Base-by-base conservation (phyloP, 768 basidiomycete genomes). In the Pulveroboletus frians region DNA sequence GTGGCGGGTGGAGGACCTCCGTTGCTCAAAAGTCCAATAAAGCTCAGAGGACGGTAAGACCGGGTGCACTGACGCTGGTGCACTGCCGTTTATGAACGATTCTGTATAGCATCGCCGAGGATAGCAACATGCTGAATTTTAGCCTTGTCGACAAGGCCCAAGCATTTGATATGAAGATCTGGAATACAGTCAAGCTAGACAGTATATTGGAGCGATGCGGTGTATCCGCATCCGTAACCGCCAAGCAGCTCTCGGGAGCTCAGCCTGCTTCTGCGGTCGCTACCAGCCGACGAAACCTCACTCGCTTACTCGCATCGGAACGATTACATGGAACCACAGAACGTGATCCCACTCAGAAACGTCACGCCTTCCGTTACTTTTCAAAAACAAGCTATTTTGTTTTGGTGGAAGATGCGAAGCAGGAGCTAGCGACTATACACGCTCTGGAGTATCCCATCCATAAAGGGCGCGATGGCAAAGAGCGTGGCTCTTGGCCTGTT, bases 351-450 rank as follows among this genome's bases (percentile, higher is more conserved):
- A 84, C 80, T 17, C 88, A 93, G 53, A 89, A 81, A 53, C 82
- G 93, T 43, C 84, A 87, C 54, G 92, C 94, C 66, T 91, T 82
- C 62, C 80, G 78, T 49, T 99, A 98, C 66, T 98, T 98, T 67
- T 69, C 79, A 15, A 80, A 82, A 36, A 75, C 76, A 36, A 80
- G 77, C 44, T 84, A 78, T 62, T 97, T 92, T 64, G 76, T 97
- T 39, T 77, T 98, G 38, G 79, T 97, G n/a, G 94, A 98, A 65
- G 95, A 98, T 60, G 77, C 92, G 49, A 79, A 77, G 4, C 81
- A 85, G 46, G 85, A 92, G 57, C 73, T 93, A 35, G 85, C 92
- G 13, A 90, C 96, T 2, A 79, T 98, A 54, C 82, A 87, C 45
- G 78, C 80, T 15, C 82, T 89, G 50, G 92, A 98, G 65, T 97